Evolutionary conservation across 306 rosid genomes (phyloP).

Genomic region (Prunus salicina): DNA sequence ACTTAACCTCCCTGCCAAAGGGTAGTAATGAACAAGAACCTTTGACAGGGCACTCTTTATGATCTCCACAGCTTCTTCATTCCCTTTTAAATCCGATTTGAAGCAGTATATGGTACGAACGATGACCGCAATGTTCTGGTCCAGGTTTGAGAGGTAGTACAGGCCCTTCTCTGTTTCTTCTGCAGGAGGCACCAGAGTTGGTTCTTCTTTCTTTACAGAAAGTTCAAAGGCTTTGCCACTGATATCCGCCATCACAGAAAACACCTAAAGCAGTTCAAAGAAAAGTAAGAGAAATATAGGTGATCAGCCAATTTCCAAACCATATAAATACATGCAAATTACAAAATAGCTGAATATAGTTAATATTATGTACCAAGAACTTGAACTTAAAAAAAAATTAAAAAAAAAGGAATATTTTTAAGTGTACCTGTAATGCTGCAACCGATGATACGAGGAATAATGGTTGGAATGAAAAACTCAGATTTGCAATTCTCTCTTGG

Average conservation of each 20-base stretch:
- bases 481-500: neutral
- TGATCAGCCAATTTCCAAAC: neutral
- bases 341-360: neutral
- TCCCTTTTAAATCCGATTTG: constrained; percentile 50
- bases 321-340: constrained; percentile 4
- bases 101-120: constrained; percentile 64
- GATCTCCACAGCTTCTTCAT: constrained; percentile 49
- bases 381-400: too few species aligned
- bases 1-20: constrained; percentile 55
- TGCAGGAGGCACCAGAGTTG: constrained; percentile 51
- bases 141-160: constrained; percentile 76
- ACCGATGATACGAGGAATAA: neutral
- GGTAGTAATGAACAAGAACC: constrained; percentile 69
- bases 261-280: neutral
- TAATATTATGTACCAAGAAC: neutral
- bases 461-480: neutral
- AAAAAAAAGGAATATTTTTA: neutral
- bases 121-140: constrained; percentile 63
- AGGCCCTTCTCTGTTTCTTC: constrained; percentile 59
- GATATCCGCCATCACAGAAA: constrained; percentile 32
- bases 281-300: neutral
- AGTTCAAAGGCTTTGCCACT: constrained; percentile 23
- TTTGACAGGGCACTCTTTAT: constrained; percentile 54
- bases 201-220: constrained; percentile 45
- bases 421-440: neutral